Conservation (phyloP, 805 yeast species). For the Nakazawaea ernobii region DNA sequence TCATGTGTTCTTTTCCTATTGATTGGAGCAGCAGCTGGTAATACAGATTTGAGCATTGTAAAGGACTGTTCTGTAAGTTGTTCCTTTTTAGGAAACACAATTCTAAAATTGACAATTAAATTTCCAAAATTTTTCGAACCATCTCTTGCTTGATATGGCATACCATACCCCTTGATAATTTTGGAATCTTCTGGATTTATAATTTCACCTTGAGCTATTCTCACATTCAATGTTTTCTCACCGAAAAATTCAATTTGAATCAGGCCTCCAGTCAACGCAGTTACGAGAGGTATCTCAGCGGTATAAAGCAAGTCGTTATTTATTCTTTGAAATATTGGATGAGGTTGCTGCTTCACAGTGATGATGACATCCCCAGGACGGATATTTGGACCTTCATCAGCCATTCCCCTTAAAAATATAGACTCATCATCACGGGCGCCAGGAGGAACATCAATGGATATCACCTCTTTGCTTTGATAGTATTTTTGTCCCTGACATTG, state of each 20-base stretch:
- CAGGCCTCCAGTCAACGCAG: conserved; percentile 55
- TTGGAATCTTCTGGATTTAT: conserved; percentile 44
- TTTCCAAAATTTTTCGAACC: conserved; percentile 36
- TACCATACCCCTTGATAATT: conserved; percentile 47
- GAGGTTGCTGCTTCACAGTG: conserved; percentile 32
- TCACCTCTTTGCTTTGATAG: conserved; percentile 40
- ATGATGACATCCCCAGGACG: conserved; percentile 64
- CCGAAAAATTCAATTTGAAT: conserved; percentile 32
- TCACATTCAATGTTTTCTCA: conserved; percentile 31
- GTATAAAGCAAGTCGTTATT: conserved; percentile 39
- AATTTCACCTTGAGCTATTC: conserved; percentile 45
- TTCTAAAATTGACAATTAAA: conserved; percentile 51
- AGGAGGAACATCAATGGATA: conserved; percentile 47
- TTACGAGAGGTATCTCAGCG: conserved; percentile 42
- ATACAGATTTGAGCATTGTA: conserved; percentile 14
- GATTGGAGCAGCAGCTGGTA: conserved; percentile 5
- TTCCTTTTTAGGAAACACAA: conserved; percentile 47
- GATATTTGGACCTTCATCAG: conserved; percentile 55
- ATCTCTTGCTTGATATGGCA: conserved; percentile 41
- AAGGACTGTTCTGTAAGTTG: conserved; percentile 34
- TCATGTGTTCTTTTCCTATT: not conserved
- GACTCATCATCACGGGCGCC: conserved; percentile 51
- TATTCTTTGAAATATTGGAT: conserved; percentile 32
- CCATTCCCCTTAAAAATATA: conserved; percentile 51
- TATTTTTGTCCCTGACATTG: conserved; percentile 41